Percentiles rank a stretch among this genome's conserved stretches.
Conservation (phyloP, 106 monocot genomes). For the Apostasia shenzhenica region DNA sequence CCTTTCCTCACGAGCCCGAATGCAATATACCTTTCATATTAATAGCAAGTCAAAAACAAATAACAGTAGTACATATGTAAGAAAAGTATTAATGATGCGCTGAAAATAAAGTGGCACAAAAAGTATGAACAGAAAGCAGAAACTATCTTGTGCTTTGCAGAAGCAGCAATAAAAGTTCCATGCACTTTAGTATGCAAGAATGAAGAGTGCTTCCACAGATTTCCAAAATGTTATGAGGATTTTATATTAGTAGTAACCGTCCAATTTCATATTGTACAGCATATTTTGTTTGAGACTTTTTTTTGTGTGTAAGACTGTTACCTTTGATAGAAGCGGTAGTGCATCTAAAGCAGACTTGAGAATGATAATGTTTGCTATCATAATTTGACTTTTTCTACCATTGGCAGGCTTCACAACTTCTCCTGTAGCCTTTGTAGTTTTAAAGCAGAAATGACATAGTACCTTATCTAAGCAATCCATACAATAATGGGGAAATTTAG, state of each 20-base stretch:
- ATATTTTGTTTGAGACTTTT: background rate
- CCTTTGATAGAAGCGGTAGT: slow-evolving; percentile 88
- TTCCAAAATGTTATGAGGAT: no score
- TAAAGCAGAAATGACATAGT: slow-evolving; percentile 93
- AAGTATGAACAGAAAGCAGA: no score
- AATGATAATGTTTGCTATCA: slow-evolving; percentile 85
- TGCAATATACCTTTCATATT: no score
- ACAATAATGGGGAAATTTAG: background rate
- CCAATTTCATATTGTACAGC: slow-evolving; percentile 1
- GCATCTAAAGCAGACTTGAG: slow-evolving; percentile 85
- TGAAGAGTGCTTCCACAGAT: background rate
- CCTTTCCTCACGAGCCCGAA: no score
- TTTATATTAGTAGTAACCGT: background rate
- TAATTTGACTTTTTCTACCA: slow-evolving; percentile 82
- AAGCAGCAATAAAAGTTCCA: no score
- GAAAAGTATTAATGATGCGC: no score
- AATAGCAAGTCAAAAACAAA: no score
- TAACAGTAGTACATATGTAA: no score
- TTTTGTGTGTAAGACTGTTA: slow-evolving; percentile 5
- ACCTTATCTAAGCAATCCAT: slow-evolving; percentile 54
- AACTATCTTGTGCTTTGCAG: no score
- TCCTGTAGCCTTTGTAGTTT: slow-evolving; percentile 65
- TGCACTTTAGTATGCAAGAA: background rate
- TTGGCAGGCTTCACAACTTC: slow-evolving; percentile 52
- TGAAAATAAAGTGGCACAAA: no score